Evolutionary conservation across 306 rosid species (phyloP).

Genomic region (Glycine latifolia): DNA sequence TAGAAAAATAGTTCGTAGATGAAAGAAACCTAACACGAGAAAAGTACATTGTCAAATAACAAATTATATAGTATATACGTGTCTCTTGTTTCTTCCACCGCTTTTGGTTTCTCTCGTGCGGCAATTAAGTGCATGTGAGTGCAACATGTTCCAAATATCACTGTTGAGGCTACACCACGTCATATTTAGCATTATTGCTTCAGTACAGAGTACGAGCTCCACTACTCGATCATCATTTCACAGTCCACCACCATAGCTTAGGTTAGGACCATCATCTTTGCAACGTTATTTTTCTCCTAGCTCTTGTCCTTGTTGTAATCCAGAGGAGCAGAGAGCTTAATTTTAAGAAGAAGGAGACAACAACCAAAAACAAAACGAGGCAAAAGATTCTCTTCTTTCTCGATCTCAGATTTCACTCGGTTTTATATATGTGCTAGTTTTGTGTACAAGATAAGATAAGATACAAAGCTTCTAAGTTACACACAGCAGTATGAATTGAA

Average conservation of each 20-base stretch:
- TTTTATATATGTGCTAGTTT: too few species aligned
- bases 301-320: slow-evolving; percentile 17
- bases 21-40: too few species aligned
- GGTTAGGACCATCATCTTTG: slow-evolving; percentile 37
- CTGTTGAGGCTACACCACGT: slow-evolving; percentile 28
- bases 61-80: neutral
- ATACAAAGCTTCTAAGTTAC: too few species aligned
- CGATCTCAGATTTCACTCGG: neutral
- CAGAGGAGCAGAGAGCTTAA: neutral
- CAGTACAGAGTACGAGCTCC: slow-evolving; percentile 31
- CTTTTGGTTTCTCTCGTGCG: slow-evolving; percentile 1
- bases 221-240: slow-evolving; percentile 20
- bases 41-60: too few species aligned
- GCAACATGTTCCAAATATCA: neutral
- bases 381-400: neutral
- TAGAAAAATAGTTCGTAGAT: neutral
- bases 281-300: neutral
- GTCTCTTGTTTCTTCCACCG: slow-evolving; percentile 27
- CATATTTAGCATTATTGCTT: slow-evolving; percentile 14
- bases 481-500: neutral
- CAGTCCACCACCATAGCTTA: slow-evolving; percentile 1
- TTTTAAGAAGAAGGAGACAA: neutral
- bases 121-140: neutral
- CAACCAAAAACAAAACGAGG: neutral
- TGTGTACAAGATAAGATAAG: too few species aligned